phyloP scores from a whole-genome alignment of 108 stramenopile genomes.

The Fistulifera pelliculosa region DNA sequence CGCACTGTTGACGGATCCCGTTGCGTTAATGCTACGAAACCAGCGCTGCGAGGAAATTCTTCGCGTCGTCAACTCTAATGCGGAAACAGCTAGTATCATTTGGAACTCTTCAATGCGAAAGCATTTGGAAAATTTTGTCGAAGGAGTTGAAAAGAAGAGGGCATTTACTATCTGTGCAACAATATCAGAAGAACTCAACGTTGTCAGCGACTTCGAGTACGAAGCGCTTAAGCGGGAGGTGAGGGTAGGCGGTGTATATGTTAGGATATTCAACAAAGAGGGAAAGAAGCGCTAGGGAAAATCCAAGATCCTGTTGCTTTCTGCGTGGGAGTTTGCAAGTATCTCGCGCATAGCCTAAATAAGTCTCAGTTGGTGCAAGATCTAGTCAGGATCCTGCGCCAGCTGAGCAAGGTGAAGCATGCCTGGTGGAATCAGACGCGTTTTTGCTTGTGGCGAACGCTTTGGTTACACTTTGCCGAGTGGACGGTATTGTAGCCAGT shows the following conservation, averaged over 20 bases:
- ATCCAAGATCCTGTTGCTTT: slow-evolving; percentile 34
- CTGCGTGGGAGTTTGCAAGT: not conserved
- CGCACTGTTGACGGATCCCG: slow-evolving; percentile 44
- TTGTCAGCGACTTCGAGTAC: slow-evolving; percentile 27
- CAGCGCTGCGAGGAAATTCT: slow-evolving; percentile 47
- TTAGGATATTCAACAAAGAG: slow-evolving; percentile 51
- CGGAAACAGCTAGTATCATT: slow-evolving; percentile 50
- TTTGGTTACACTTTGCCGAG: too few relatives aligned
- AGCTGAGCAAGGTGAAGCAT: too few relatives aligned
- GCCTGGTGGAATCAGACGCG: too few relatives aligned
- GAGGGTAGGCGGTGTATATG: slow-evolving; percentile 55
- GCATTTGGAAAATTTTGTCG: slow-evolving; percentile 40
- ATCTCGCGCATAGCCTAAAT: too few relatives aligned
- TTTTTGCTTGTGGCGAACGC: too few relatives aligned
- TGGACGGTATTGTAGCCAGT: too few relatives aligned
- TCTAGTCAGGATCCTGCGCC: too few relatives aligned
- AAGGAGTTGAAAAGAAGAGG: slow-evolving; percentile 24
- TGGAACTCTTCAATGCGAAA: slow-evolving; percentile 68
- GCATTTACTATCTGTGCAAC: slow-evolving; percentile 14
- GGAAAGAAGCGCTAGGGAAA: slow-evolving; percentile 33
- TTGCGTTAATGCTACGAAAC: slow-evolving; percentile 52
- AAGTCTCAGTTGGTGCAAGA: too few relatives aligned
- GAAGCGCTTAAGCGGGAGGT: slow-evolving; percentile 40
- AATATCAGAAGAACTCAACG: slow-evolving; percentile 28
- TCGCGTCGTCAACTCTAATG: slow-evolving; percentile 41